Evolutionary conservation across 192 early-diverging fungal genomes (phyloP).

Genomic region (Backusella sp.): DNA sequence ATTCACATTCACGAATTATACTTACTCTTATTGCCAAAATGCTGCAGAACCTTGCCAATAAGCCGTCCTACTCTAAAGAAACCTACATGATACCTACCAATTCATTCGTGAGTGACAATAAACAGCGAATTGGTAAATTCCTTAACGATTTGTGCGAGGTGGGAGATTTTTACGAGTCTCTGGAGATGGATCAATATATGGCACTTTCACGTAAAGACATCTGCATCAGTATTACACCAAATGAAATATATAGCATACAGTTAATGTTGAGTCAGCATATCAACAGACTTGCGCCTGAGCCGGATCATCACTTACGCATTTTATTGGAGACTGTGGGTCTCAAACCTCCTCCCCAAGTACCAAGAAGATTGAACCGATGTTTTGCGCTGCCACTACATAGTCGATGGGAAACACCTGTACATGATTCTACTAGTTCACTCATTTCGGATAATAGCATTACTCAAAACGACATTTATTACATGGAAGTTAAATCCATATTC

Average conservation of each 20-base stretch:
- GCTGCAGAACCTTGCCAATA: conserved; percentile 93
- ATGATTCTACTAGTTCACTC: conserved; percentile 42
- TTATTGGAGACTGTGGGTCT: conserved; percentile 74
- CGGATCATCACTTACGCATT: conserved; percentile 75
- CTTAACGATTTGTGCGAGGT: conserved; percentile 90
- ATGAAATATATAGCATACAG: conserved; percentile 94
- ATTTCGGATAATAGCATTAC: conserved; percentile 81
- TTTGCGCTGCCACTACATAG: conserved; percentile 69
- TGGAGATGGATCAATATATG: conserved; percentile 98
- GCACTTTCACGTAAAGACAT: conserved; percentile 90
- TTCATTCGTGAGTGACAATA: conserved; percentile 86
- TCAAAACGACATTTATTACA: conserved; percentile 88
- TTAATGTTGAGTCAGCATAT: conserved; percentile 76
- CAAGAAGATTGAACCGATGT: conserved; percentile 71
- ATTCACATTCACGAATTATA: conserved; percentile 73
- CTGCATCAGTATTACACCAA: conserved; percentile 82
- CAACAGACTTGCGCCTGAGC: conserved; percentile 70
- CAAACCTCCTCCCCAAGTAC: conserved; percentile 64
- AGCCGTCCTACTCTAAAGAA: conserved; percentile 87
- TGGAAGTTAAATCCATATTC: conserved; percentile 90
- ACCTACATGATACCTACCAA: conserved; percentile 84
- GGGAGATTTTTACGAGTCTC: conserved; percentile 89
- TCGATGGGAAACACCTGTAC: conserved; percentile 78
- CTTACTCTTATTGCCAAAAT: conserved; percentile 91
- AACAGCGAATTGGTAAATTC: conserved; percentile 78